Evolutionary conservation across 306 rosid genomes (phyloP), one percentile per base, ranked within the genome.

Genomic region (Hippophae rhamnoides): DNA sequence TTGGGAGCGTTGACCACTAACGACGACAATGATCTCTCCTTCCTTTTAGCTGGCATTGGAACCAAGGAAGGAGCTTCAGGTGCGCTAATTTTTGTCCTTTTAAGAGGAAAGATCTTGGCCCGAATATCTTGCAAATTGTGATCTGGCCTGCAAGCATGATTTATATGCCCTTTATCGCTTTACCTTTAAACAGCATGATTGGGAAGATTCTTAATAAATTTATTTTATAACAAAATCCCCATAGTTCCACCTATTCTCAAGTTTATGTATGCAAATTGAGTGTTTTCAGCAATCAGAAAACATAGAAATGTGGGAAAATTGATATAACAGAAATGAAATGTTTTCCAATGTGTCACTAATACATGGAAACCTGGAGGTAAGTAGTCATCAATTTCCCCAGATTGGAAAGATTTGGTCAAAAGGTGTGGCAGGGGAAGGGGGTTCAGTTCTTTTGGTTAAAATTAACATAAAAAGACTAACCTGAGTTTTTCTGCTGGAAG

Each of bases 81-180:
- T 47, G 82, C 81, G 63, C 65, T 54, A 41, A 77, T 56, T 68
- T 88, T 92, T 74, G 72, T 76, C 70, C 80, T 61, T 59, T 69
- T 83, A 10, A 71, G 63, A 62, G 99, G 99, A 81, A 92, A 92
- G 49, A 88, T 66, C 78, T 88, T 92, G 56, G 85, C 78, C 72
- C 95, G 87, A 54, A 92, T 80, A 73, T 92, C 99, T 80, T 92
- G 99, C 76, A 92, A 67, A 82, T 92, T 92, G 78, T 88, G 96
- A 79, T 92, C 99, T 53, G 96, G 95, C 95, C 99, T 92, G 93
- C 66, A 74, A 31, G 38, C 3, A 31, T 38, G 55, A 67, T 51
- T 55, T 52, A 56, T 57, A 43, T 31, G 38, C 38, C 3, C 38
- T 31, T 31, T 43, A 41, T 54, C 50, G 52, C 41, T 61, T 41